These are phyloP conservation scores for Thelonectria blattea DNA, from an alignment of 2,329 filamentous ascomycete genomes.

Conservation along the genomic window DNA sequence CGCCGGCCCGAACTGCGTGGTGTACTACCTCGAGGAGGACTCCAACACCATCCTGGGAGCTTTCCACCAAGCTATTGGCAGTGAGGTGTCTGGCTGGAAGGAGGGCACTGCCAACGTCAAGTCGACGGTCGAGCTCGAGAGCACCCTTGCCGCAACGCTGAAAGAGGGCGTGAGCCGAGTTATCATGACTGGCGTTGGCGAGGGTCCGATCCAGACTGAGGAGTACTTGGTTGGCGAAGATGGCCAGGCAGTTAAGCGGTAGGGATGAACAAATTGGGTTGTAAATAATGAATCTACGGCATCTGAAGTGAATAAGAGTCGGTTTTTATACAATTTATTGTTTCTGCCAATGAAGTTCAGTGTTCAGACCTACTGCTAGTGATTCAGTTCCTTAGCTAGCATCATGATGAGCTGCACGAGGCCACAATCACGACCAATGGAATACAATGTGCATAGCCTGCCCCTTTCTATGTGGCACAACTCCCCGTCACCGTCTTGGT, in stretches of 20 bases:
- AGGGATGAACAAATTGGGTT: neutral
- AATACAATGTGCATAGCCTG: neutral
- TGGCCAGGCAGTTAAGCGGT: constrained; percentile 55
- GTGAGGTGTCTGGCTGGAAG: constrained; percentile 74
- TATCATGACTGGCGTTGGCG: constrained; percentile 89
- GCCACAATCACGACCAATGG: neutral
- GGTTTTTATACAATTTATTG: neutral
- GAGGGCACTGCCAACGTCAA: constrained; percentile 60
- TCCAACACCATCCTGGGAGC: constrained; percentile 75
- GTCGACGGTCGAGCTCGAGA: constrained; percentile 65
- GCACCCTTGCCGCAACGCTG: constrained; percentile 68
- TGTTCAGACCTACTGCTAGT: too few relatives aligned
- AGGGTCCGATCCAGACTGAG: constrained; percentile 82
- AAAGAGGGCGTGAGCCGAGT: constrained; percentile 84
- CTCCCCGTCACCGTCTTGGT: neutral
- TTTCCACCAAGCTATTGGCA: constrained; percentile 71
- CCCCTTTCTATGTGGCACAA: neutral
- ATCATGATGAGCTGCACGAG: neutral
- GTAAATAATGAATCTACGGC: neutral
- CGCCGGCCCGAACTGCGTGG: constrained; percentile 93
- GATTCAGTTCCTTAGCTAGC: too few relatives aligned
- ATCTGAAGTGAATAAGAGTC: neutral
- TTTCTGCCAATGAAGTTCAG: too few relatives aligned
- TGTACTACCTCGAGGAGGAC: constrained; percentile 90
- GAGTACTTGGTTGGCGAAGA: constrained; percentile 75